A percentile compares a stretch with the other conserved stretches of the same genome.
These are phyloP conservation scores for Lepidium sativum DNA, from an alignment of 345 rosid species.

Conservation along the genomic window DNA sequence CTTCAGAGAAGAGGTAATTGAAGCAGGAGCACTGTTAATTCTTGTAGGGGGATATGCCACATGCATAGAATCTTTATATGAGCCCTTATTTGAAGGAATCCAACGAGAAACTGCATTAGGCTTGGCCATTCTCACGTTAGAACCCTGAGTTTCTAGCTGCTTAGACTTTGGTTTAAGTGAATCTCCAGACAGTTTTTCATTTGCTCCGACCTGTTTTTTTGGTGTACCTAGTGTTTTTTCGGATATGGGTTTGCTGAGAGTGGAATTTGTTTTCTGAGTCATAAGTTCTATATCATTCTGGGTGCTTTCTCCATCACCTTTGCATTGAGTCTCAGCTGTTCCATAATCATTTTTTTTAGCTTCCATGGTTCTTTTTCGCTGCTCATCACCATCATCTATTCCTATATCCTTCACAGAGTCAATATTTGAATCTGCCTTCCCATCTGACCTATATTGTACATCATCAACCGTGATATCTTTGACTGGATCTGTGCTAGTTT, in stretches of 20 bases:
- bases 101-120: conserved; percentile 68
- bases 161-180: conserved; percentile 53
- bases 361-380: conserved; percentile 29
- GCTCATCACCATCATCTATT: conserved; percentile 59
- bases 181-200: conserved; percentile 46
- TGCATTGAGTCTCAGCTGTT: conserved; percentile 35
- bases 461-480: conserved; percentile 94
- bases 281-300: conserved; percentile 36
- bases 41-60: conserved; percentile 73
- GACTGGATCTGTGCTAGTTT: conserved; percentile 48
- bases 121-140: conserved; percentile 59
- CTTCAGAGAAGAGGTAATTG: conserved; percentile 50
- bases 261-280: conserved; percentile 27
- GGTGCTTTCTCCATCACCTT: conserved; percentile 34
- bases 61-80: conserved; percentile 68
- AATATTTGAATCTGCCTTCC: conserved; percentile 40
- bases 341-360: conserved; percentile 30
- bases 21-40: conserved; percentile 74
- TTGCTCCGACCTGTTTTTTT: conserved; percentile 38
- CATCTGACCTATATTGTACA: conserved; percentile 64
- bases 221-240: conserved; percentile 50
- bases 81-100: conserved; percentile 86
- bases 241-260: conserved; percentile 34
- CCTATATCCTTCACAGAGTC: conserved; percentile 75
- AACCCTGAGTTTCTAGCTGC: conserved; percentile 48